A percentile compares a stretch with the other conserved stretches of the same genome.
These are phyloP conservation scores for Russula vinacea DNA, from an alignment of 768 basidiomycete genomes.

Conservation along the genomic window DNA sequence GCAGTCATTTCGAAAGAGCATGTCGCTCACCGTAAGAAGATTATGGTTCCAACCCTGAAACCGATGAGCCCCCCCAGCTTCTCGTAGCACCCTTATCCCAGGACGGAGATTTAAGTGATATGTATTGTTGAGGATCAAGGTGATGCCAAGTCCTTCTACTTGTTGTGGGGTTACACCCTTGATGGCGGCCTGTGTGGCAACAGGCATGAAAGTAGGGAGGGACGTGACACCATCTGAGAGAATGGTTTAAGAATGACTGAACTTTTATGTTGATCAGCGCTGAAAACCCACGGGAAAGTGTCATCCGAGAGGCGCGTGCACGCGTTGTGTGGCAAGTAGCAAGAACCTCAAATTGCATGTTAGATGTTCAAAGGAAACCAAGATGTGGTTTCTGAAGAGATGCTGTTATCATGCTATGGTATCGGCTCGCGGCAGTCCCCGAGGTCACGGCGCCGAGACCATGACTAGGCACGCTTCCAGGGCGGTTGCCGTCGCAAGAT, in stretches of 20 bases:
- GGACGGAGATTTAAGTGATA: conserved; percentile 89
- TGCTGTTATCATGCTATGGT: background rate
- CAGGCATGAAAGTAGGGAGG: conserved; percentile 91
- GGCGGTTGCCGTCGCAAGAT: background rate
- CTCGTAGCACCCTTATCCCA: conserved; percentile 66
- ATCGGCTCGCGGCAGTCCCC: background rate
- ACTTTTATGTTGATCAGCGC: conserved; percentile 7
- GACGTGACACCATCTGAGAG: conserved; percentile 70
- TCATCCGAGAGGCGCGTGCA: conserved; percentile 84
- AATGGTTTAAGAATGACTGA: conserved; percentile 16
- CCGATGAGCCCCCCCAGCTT: conserved; percentile 80
- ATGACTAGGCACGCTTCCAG: background rate
- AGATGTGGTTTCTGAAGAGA: background rate
- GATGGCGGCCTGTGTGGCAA: conserved; percentile 88
- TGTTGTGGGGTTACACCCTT: conserved; percentile 88
- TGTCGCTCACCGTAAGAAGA: conserved; percentile 62
- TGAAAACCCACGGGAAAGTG: conserved; percentile 61
- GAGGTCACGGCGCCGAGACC: background rate
- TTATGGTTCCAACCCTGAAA: conserved; percentile 90
- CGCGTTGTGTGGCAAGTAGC: conserved; percentile 78
- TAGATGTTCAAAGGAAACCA: background rate
- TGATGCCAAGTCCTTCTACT: conserved; percentile 75
- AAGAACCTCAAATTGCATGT: conserved; percentile 79
- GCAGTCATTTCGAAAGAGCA: conserved; percentile 1
- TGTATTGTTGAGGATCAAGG: conserved; percentile 84